Percentiles rank a stretch among this genome's conserved stretches.
Conservation (phyloP, 2,329 filamentous ascomycete species). For the Chaetomium sp. region DNA sequence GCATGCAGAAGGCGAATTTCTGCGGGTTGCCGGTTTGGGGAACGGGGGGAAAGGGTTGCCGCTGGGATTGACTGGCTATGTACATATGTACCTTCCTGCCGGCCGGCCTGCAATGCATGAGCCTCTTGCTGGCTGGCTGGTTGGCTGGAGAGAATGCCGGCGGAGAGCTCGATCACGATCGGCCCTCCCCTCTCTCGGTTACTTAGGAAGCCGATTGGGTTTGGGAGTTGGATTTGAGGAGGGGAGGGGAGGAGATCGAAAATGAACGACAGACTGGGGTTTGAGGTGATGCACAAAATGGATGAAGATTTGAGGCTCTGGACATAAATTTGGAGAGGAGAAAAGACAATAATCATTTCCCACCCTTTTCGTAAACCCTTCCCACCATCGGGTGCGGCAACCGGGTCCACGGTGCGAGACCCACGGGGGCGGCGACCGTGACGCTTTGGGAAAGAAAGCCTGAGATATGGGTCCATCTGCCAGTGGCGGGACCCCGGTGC, state of each 20-base stretch:
- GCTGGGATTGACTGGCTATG: no score
- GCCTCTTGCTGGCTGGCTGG: neutral
- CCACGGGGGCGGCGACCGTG: neutral
- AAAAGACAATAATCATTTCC: neutral
- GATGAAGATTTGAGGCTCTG: neutral
- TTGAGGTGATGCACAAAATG: neutral
- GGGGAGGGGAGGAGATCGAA: neutral
- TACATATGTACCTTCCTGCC: no score
- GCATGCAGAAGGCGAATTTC: neutral
- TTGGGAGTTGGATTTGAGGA: neutral
- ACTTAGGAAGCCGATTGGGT: neutral
- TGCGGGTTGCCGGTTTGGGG: neutral
- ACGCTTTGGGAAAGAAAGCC: slow-evolving; percentile 15
- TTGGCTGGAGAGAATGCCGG: neutral
- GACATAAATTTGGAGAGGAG: neutral
- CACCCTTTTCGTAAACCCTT: neutral
- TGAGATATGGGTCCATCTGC: slow-evolving; percentile 18
- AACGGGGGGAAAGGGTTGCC: neutral
- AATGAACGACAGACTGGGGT: neutral
- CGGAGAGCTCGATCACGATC: neutral
- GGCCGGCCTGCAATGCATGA: neutral
- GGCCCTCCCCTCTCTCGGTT: neutral
- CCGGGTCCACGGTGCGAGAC: slow-evolving; percentile 5
- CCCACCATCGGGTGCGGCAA: slow-evolving; percentile 9
- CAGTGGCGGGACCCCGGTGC: neutral